Evolutionary conservation across 495 filamentous ascomycete genomes (phyloP).

Genomic region (Xanthoparmelia taractica): DNA sequence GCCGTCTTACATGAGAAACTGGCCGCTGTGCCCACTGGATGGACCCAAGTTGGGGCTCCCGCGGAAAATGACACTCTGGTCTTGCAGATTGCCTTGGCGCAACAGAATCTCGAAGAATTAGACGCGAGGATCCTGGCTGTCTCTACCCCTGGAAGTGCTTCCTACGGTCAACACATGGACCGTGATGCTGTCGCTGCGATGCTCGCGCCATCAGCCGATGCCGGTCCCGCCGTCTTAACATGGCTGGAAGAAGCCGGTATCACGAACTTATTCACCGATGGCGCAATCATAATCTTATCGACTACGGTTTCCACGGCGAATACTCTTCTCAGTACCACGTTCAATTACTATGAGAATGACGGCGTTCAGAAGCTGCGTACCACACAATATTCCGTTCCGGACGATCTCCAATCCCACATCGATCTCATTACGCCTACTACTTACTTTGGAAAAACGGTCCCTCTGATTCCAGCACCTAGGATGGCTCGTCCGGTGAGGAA

Average conservation of each 20-base stretch:
- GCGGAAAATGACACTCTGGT: slow-evolving; percentile 34
- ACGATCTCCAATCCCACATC: slow-evolving; percentile 38
- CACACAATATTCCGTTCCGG: slow-evolving; percentile 51
- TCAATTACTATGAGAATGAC: slow-evolving; percentile 40
- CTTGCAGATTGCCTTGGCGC: slow-evolving; percentile 48
- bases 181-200: slow-evolving; percentile 46
- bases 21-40: slow-evolving; percentile 21
- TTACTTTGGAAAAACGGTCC: slow-evolving; percentile 37
- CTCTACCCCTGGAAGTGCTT: slow-evolving; percentile 51
- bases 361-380: slow-evolving; percentile 43
- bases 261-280: slow-evolving; percentile 33
- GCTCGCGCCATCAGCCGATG: slow-evolving; percentile 41
- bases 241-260: slow-evolving; percentile 49
- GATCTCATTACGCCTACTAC: slow-evolving; percentile 52
- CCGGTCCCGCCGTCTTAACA: slow-evolving; percentile 35
- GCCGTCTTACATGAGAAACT: slow-evolving; percentile 19
- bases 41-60: slow-evolving; percentile 30
- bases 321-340: slow-evolving; percentile 46
- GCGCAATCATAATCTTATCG: slow-evolving; percentile 51
- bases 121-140: slow-evolving; percentile 55
- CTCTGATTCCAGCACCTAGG: slow-evolving; percentile 21
- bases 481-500: background rate
- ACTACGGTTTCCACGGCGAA: slow-evolving; percentile 46
- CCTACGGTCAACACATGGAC: slow-evolving; percentile 58
- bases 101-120: slow-evolving; percentile 46